phyloP scores from a whole-genome alignment of 139 green algal genomes.

The Picochlorum costavermella region DNA sequence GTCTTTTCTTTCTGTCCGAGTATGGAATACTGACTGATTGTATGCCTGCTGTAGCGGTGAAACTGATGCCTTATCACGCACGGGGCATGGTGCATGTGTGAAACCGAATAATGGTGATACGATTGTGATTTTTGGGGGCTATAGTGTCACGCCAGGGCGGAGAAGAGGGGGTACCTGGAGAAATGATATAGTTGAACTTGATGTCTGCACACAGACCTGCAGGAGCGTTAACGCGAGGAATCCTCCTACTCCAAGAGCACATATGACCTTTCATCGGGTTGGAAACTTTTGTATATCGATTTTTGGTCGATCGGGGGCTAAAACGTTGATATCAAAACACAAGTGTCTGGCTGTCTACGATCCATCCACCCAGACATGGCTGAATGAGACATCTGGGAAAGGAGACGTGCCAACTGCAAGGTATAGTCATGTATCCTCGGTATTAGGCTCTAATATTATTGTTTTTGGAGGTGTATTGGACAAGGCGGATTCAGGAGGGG shows the following conservation, averaged over 20 bases:
- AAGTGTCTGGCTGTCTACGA: conserved; percentile 1
- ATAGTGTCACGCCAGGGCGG: not conserved
- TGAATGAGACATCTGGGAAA: not conserved
- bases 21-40: too few species aligned
- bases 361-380: not conserved
- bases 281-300: conserved; percentile 11
- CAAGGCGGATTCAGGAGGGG: too few species aligned
- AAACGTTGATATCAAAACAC: not conserved
- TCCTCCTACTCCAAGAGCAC: conserved; percentile 8
- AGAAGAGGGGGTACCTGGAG: conserved; percentile 9
- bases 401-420: not conserved
- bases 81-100: conserved; percentile 20
- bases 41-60: too few species aligned
- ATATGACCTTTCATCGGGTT: conserved; percentile 10
- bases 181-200: conserved; percentile 14
- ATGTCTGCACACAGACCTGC: conserved; percentile 4
- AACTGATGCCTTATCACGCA: not conserved
- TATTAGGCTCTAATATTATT: not conserved
- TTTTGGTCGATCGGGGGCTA: not conserved
- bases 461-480: not conserved
- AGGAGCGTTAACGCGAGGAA: not conserved
- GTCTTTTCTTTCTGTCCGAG: too few species aligned
- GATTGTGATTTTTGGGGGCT: conserved; percentile 22
- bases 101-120: conserved; percentile 2
- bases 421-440: not conserved